phyloP scores from a whole-genome alignment of 106 monocot species.

The Agapanthus africanus region DNA sequence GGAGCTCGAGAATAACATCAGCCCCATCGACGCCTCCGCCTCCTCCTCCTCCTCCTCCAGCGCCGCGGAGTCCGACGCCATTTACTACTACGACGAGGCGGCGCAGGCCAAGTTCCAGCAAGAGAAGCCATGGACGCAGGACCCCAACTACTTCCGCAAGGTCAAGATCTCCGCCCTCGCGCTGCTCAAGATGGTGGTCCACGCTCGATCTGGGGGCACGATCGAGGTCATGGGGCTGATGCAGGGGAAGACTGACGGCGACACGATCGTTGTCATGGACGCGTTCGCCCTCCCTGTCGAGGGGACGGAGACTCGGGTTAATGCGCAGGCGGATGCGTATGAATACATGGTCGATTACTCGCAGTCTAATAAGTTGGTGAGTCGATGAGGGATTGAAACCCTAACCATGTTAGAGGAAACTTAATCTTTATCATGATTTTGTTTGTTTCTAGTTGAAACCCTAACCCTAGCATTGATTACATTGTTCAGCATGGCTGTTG shows the following conservation, averaged over 20 bases:
- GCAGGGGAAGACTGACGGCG: constrained; percentile 95
- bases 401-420: neutral
- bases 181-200: constrained; percentile 95
- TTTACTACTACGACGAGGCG: constrained; percentile 86
- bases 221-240: constrained; percentile 99
- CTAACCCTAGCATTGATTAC: no score
- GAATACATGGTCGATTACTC: constrained; percentile 99
- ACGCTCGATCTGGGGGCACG: constrained; percentile 84
- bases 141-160: constrained; percentile 73
- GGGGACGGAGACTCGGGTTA: constrained; percentile 96
- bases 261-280: constrained; percentile 87
- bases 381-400: neutral
- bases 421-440: no score
- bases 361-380: constrained; percentile 82
- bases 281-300: constrained; percentile 96
- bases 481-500: neutral
- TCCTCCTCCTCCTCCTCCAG: neutral
- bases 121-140: constrained; percentile 85
- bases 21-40: constrained; percentile 12
- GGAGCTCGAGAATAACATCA: constrained; percentile 93
- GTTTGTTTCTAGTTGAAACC: no score
- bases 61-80: constrained; percentile 42
- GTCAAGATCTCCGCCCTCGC: constrained; percentile 86
- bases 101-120: constrained; percentile 50
- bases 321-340: constrained; percentile 89